Conservation (phyloP, 2,329 filamentous ascomycete genomes). For the Beauveria brongniartii region DNA sequence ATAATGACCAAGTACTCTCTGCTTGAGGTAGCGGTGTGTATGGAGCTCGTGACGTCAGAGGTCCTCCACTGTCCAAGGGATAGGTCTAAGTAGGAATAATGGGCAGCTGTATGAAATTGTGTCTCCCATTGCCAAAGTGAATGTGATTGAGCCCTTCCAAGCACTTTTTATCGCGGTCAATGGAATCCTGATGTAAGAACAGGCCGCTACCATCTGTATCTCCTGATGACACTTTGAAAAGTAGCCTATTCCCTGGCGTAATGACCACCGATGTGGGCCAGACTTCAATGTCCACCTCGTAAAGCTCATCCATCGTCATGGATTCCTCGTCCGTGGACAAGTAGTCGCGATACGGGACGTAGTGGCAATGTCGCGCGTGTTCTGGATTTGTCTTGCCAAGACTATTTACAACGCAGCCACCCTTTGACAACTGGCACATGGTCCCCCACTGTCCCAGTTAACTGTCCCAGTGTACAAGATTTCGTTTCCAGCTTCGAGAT, state of each 20-base stretch:
- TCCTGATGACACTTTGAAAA: background rate
- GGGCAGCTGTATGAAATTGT: background rate
- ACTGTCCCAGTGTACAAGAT: constrained; percentile 58
- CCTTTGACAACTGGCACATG: constrained; percentile 55
- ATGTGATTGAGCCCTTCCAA: background rate
- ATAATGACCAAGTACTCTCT: no score
- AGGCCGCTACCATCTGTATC: background rate
- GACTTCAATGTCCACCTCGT: constrained; percentile 53
- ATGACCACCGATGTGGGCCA: constrained; percentile 55
- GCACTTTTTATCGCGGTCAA: constrained; percentile 16
- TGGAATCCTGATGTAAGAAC: background rate
- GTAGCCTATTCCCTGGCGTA: background rate
- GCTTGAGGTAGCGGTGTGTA: no score
- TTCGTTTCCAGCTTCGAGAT: constrained; percentile 49
- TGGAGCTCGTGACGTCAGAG: no score
- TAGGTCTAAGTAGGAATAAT: background rate
- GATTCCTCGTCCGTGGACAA: constrained; percentile 45
- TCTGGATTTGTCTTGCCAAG: constrained; percentile 44
- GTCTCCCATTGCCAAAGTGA: background rate
- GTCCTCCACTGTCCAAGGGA: no score
- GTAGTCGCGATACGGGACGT: constrained; percentile 49
- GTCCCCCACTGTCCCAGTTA: constrained; percentile 51
- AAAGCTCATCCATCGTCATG: constrained; percentile 47
- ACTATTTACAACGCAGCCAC: constrained; percentile 52
- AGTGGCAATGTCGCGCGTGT: constrained; percentile 26